Evolutionary conservation across 176 grass and related monocot genomes (phyloP).

Genomic region (Urochloa ruziziensis): DNA sequence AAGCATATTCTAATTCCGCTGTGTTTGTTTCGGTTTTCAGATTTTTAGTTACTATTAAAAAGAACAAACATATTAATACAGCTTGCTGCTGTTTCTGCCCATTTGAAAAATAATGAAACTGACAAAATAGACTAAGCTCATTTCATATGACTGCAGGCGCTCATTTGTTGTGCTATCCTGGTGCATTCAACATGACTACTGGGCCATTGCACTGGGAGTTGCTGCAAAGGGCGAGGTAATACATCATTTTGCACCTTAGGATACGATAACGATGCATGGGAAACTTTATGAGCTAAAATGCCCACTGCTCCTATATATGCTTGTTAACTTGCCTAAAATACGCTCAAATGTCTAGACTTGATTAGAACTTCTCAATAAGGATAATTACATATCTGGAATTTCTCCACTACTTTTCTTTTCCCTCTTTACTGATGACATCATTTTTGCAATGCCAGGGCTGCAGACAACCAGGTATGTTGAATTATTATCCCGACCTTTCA

Average conservation of each 20-base stretch:
- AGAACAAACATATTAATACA: background rate
- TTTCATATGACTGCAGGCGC: conserved; percentile 49
- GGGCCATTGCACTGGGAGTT: conserved; percentile 97
- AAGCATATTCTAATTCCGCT: background rate
- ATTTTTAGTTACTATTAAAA: background rate
- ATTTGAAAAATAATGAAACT: background rate
- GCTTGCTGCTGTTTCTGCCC: background rate
- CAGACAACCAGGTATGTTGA: conserved; percentile 74
- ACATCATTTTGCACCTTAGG: conserved; percentile 23
- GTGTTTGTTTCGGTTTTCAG: background rate
- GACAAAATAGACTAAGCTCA: background rate
- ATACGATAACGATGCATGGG: background rate
- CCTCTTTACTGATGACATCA: conserved; percentile 22
- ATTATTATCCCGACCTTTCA: background rate
- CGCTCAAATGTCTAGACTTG: background rate
- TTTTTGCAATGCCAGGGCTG: conserved; percentile 61
- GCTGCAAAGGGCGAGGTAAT: conserved; percentile 89
- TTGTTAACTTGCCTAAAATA: background rate
- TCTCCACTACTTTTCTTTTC: background rate
- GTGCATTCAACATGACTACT: conserved; percentile 99
- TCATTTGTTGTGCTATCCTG: conserved; percentile 98
- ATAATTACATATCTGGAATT: conserved; percentile 1
- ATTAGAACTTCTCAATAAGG: background rate
- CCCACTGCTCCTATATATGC: background rate
- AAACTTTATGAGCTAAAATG: background rate